A percentile compares a stretch with the other conserved stretches of the same genome.
Conservation (phyloP, 2,329 filamentous ascomycete species). For the Chaetoscypha palmicola region DNA sequence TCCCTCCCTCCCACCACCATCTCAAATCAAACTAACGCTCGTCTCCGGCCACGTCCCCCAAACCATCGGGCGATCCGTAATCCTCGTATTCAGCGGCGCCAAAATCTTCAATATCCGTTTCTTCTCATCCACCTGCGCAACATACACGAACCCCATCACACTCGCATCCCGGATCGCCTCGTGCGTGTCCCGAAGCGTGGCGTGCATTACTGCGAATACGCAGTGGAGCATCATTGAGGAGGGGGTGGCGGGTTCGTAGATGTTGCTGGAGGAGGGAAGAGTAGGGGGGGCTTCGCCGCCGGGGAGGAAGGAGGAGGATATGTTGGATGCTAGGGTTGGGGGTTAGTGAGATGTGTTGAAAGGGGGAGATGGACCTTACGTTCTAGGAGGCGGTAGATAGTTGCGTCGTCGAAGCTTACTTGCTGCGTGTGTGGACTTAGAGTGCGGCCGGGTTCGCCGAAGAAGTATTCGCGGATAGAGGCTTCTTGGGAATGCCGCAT, state of each 20-base stretch:
- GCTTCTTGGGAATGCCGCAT: slow-evolving; percentile 68
- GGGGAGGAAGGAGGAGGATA: slow-evolving; percentile 30
- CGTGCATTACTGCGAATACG: slow-evolving; percentile 78
- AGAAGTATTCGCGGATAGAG: slow-evolving; percentile 88
- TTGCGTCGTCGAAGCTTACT: slow-evolving; percentile 67
- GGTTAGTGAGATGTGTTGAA: not conserved
- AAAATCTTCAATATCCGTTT: slow-evolving; percentile 74
- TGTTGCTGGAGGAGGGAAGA: slow-evolving; percentile 28
- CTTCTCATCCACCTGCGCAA: slow-evolving; percentile 83
- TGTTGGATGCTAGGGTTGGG: slow-evolving; percentile 19
- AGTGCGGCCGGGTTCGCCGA: slow-evolving; percentile 68
- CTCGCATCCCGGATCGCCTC: slow-evolving; percentile 71
- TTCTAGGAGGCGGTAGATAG: slow-evolving; percentile 64
- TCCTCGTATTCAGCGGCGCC: slow-evolving; percentile 72
- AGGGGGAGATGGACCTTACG: slow-evolving; percentile 34
- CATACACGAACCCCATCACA: slow-evolving; percentile 88
- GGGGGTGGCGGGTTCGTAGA: slow-evolving; percentile 59
- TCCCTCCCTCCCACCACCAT: not conserved
- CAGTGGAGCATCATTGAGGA: slow-evolving; percentile 68
- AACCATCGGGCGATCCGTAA: slow-evolving; percentile 73
- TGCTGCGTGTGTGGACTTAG: slow-evolving; percentile 84
- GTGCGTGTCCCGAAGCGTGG: slow-evolving; percentile 58
- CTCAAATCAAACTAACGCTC: slow-evolving; percentile 44
- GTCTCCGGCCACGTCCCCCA: slow-evolving; percentile 85
- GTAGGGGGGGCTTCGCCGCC: slow-evolving; percentile 27